Evolutionary conservation across 306 rosid genomes (phyloP), one percentile per base, ranked within the genome.

Genomic region (Canavalia gladiata): DNA sequence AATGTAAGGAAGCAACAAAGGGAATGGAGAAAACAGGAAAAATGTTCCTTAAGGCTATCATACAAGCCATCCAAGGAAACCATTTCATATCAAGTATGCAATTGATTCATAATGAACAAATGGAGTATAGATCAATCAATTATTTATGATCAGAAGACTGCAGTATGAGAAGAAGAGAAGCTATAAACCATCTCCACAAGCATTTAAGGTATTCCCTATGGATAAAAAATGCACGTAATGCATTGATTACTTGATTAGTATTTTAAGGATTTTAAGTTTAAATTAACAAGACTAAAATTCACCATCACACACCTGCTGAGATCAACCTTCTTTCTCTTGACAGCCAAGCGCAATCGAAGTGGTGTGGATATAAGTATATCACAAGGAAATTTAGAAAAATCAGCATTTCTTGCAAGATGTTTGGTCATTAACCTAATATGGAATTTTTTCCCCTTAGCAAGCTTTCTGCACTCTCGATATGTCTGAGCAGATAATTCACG

Each of bases 361-460:
- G 99, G 98, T 34, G 98, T 91, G 62, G 97, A 90, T 85, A 95
- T 87, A 68, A 95, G 97, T 76, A 93, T 74, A 83, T 95, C 97
- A 76, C 99, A 93, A 34, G 88, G 68, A 55, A 82, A 82, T 58
- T 89, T 91, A 8, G 97, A 88, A 81, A 93, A 91, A 84, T 93
- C 93, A 47, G 90, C 87, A 79, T 68, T 88, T 88, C 89, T 83
- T 60, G 76, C 11, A 72, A 87, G 83, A 75, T 81, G 82, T 78
- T 87, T 95, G 28, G 99, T 88, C 94, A 95, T 81, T 51, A 95
- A 77, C 85, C 93, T 93, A 74, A 93, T 85, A 31, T 62, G 78
- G 11, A 95, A 90, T 46, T 85, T 88, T 72, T 81, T 87, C 18
- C 97, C 95, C 57, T 88, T 86, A 5, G 96, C 92, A 84, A 95